Base-by-base conservation (phyloP, 2,329 filamentous ascomycete genomes). In the Fusarium solani-melongenae region DNA sequence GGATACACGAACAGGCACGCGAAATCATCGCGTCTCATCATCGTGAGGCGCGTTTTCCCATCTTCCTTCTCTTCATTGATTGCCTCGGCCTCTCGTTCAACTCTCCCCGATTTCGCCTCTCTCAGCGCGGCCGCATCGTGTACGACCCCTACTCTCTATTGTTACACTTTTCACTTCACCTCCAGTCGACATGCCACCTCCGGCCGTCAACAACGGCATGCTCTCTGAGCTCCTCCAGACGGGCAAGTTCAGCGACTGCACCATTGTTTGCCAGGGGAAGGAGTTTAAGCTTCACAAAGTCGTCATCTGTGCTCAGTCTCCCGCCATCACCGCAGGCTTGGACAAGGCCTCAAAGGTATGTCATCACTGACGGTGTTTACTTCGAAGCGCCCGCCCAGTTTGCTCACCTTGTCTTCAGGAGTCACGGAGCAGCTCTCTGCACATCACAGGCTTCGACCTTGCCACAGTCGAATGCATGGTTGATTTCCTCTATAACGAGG, bases 201-300 rank as follows among this genome's bases (percentile, higher is more conserved):
- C 46, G 4, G 17, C 27, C 4, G 46, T 5, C 46, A 53, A 6
- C 5, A 20, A 31, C 17, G 46, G 10, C 17, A 33, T 20, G 27
- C 17, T 53, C 17, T 20, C 46, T 20, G 46, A 9, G 0, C 46
- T 53, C 3, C 46, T 53, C 46, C 46, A 31, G 27, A 14, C 46
- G 27, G 46, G 46, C 6, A 20, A 10, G 17, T 53, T 53, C 57
- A 75, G 71, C 7, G 77, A 78, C 34, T n/a, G 76, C 27, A 73
- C 29, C 2, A 38, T 78, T 5, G 20, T 53, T 2, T 78, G 77
- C n/a, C 20, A 66, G 4, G 73, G 61, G 3, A 51, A 61, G 5
- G 33, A 71, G 14, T 78, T 78, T 41, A 68, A 66, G 5, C 62
- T 78, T 2, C 77, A 78, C 53, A 77, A 75, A 22, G 34, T 62